Evolutionary conservation across 495 filamentous ascomycete species (phyloP).

Genomic region (Aspergillus hancockii): DNA sequence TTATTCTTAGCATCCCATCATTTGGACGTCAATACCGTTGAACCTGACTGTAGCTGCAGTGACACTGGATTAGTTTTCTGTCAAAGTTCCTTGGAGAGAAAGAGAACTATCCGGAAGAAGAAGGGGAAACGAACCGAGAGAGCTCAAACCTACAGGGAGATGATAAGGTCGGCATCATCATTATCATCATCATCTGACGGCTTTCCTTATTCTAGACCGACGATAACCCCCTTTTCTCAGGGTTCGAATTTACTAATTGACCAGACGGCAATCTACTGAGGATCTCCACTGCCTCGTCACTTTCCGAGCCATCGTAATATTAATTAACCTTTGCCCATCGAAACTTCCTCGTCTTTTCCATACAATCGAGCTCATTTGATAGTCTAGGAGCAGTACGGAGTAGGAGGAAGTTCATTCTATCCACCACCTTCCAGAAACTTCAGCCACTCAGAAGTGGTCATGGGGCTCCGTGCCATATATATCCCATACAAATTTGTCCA

Average conservation of each 20-base stretch:
- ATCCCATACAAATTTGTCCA: background rate
- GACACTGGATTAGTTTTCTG: no score
- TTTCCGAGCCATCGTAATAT: constrained; percentile 1
- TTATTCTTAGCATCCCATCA: background rate
- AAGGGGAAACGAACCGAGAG: no score
- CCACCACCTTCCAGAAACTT: background rate
- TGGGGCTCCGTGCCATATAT: background rate
- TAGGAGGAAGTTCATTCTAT: background rate
- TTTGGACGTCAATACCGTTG: background rate
- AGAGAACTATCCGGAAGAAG: no score
- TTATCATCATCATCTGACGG: background rate
- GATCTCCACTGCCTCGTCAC: constrained; percentile 9
- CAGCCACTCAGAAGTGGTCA: background rate
- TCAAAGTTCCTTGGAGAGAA: no score
- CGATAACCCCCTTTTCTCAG: constrained; percentile 3
- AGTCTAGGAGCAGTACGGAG: no score
- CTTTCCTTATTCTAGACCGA: constrained; percentile 1
- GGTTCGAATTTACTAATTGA: constrained; percentile 3
- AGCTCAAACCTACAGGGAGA: no score
- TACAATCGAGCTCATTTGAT: background rate
- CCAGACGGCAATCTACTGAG: background rate
- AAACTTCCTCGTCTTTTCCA: background rate
- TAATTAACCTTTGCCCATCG: background rate
- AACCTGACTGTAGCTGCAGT: no score
- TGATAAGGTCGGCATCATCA: background rate